These are phyloP conservation scores for Geranium rotundifolium DNA, from an alignment of 345 rosid genomes.

Conservation along the genomic window DNA sequence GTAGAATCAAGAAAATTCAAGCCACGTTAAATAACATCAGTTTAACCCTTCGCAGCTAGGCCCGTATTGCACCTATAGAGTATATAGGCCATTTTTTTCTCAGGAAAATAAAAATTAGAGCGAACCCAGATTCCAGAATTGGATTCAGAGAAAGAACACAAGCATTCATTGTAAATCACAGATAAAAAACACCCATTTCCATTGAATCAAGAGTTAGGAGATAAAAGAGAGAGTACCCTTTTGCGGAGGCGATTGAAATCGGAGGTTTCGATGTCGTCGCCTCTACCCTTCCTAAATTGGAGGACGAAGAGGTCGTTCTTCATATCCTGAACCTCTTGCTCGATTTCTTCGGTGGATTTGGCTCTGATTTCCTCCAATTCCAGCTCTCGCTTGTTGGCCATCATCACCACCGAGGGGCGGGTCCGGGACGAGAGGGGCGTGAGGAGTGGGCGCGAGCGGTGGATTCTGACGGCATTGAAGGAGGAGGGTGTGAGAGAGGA, in stretches of 20 bases:
- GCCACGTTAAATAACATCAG: not conserved
- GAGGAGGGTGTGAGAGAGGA: slow-evolving; percentile 18
- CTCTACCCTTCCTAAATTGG: slow-evolving; percentile 65
- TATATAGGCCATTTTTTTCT: not conserved
- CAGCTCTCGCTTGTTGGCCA: slow-evolving; percentile 77
- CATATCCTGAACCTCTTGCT: slow-evolving; percentile 73
- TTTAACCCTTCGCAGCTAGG: not conserved
- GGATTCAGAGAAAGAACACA: not conserved
- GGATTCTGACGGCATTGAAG: slow-evolving; percentile 43
- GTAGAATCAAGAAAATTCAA: not conserved
- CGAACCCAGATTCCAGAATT: not conserved
- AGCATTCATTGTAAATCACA: too few relatives aligned
- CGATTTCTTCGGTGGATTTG: slow-evolving; percentile 60
- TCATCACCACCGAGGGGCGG: slow-evolving; percentile 36
- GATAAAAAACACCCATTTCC: too few relatives aligned
- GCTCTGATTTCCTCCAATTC: slow-evolving; percentile 67
- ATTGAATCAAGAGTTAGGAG: too few relatives aligned
- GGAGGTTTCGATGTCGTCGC: slow-evolving; percentile 87
- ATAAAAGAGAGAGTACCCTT: slow-evolving; percentile 31
- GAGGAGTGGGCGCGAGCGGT: slow-evolving; percentile 18
- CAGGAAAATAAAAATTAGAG: not conserved
- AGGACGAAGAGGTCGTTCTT: slow-evolving; percentile 98
- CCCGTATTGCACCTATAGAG: not conserved
- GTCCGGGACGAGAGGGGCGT: slow-evolving; percentile 12
- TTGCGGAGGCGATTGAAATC: slow-evolving; percentile 84